These are phyloP conservation scores for Pachyrhizus erosus DNA, from an alignment of 306 rosid genomes.

Conservation along the genomic window DNA sequence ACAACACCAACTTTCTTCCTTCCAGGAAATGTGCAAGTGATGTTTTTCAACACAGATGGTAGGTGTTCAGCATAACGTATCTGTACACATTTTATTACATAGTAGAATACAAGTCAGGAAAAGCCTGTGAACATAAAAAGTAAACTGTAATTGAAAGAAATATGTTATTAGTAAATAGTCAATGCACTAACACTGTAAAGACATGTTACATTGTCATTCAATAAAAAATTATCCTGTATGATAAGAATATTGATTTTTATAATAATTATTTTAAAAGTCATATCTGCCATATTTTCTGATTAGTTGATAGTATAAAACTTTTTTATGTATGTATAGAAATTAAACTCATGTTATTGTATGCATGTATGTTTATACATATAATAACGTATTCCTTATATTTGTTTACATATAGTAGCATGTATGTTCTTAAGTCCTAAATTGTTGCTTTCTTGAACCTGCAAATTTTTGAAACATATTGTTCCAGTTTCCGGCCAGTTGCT, in stretches of 20 bases:
- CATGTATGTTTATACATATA: neutral
- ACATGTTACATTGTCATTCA: neutral
- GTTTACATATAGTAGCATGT: neutral
- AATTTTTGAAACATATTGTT: constrained; percentile 74
- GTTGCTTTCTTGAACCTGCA: constrained; percentile 58
- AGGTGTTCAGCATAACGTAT: constrained; percentile 95
- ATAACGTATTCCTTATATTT: neutral
- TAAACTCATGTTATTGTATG: neutral
- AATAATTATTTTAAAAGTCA: neutral
- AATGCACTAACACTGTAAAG: neutral
- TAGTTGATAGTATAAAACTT: neutral
- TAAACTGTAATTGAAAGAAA: neutral
- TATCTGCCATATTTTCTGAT: neutral
- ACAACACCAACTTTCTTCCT: constrained; percentile 89
- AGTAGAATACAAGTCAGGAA: constrained; percentile 27
- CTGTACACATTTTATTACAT: constrained; percentile 48
- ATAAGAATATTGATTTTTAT: neutral
- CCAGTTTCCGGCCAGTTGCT: constrained; percentile 89
- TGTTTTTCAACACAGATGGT: constrained; percentile 79
- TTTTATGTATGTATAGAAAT: no score
- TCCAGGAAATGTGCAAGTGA: constrained; percentile 90
- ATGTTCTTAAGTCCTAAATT: constrained; percentile 17
- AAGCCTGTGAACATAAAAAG: neutral
- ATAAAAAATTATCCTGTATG: neutral
- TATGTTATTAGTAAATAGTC: neutral